Evolutionary conservation across 225 moss, liverwort and hornwort genomes (phyloP).

Genomic region (Marchantia paleacea): DNA sequence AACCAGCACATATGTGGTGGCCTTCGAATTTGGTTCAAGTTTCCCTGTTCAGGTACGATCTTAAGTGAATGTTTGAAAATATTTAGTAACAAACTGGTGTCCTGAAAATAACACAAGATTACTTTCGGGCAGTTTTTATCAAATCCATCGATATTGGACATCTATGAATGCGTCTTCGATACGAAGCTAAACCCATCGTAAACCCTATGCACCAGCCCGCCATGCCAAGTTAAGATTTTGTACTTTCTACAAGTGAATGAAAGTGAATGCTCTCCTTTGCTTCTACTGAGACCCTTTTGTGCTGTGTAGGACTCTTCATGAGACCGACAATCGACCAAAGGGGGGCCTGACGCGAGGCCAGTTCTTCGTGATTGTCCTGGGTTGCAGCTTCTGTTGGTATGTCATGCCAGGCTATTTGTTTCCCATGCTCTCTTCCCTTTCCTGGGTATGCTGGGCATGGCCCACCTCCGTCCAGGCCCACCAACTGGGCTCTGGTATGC

Average conservation of each 20-base stretch:
- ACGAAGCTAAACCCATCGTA: no score
- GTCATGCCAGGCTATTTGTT: conserved; percentile 50
- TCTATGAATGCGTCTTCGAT: no score
- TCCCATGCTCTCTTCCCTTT: conserved; percentile 49
- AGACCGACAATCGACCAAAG: conserved; percentile 43
- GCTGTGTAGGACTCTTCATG: conserved; percentile 48
- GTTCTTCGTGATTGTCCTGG: conserved; percentile 39
- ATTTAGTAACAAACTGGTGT: no score
- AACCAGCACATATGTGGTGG: conserved; percentile 62
- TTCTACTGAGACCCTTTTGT: neutral
- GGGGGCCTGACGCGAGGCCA: conserved; percentile 45
- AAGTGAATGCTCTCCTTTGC: neutral
- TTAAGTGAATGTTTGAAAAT: neutral
- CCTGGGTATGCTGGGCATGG: conserved; percentile 61
- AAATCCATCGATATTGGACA: no score
- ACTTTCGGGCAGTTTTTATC: no score
- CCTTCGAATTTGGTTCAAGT: conserved; percentile 52
- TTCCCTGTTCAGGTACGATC: conserved; percentile 45
- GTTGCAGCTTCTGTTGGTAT: conserved; percentile 48
- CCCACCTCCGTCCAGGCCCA: conserved; percentile 46
- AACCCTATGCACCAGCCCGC: no score
- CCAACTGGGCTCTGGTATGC: conserved; percentile 48
- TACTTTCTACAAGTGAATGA: neutral
- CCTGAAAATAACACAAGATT: no score
- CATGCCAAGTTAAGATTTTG: neutral